Evolutionary conservation across 2,329 filamentous ascomycete species (phyloP).

Genomic region (Aspergillus fumigatus): DNA sequence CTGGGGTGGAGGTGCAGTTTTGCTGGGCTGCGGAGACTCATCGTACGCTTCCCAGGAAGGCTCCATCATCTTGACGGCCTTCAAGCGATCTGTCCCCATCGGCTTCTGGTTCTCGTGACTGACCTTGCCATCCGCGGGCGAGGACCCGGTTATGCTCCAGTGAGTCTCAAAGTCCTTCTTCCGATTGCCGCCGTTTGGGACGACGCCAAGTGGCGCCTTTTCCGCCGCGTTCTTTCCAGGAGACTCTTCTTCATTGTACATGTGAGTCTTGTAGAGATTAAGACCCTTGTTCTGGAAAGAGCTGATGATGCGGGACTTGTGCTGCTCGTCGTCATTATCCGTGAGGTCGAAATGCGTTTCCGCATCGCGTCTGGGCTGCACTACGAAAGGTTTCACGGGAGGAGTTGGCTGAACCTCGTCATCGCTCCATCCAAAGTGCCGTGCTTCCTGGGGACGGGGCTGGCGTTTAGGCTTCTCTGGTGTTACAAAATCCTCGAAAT

Average conservation of each 20-base stretch:
- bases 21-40: slow-evolving; percentile 28
- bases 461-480: slow-evolving; percentile 70
- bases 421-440: slow-evolving; percentile 71
- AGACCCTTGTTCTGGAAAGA: slow-evolving; percentile 63
- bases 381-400: slow-evolving; percentile 51
- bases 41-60: slow-evolving; percentile 48
- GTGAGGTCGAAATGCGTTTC: slow-evolving; percentile 79
- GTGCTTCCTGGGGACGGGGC: slow-evolving; percentile 63
- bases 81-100: slow-evolving; percentile 57
- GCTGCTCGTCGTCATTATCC: slow-evolving; percentile 66
- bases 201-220: slow-evolving; percentile 54
- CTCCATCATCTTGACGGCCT: slow-evolving; percentile 70
- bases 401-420: slow-evolving; percentile 43
- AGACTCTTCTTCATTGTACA: slow-evolving; percentile 60
- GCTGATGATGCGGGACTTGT: slow-evolving; percentile 39
- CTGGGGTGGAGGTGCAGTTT: slow-evolving; percentile 22
- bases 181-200: slow-evolving; percentile 69
- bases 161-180: slow-evolving; percentile 73
- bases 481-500: slow-evolving; percentile 81
- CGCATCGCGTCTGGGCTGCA: slow-evolving; percentile 71
- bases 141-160: slow-evolving; percentile 66
- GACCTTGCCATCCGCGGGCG: slow-evolving; percentile 31
- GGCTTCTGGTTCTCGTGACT: slow-evolving; percentile 40
- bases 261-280: slow-evolving; percentile 71
- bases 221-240: slow-evolving; percentile 17